Base-by-base conservation (phyloP, 176 grass and related monocot genomes). In the Oryza glumipatula region DNA sequence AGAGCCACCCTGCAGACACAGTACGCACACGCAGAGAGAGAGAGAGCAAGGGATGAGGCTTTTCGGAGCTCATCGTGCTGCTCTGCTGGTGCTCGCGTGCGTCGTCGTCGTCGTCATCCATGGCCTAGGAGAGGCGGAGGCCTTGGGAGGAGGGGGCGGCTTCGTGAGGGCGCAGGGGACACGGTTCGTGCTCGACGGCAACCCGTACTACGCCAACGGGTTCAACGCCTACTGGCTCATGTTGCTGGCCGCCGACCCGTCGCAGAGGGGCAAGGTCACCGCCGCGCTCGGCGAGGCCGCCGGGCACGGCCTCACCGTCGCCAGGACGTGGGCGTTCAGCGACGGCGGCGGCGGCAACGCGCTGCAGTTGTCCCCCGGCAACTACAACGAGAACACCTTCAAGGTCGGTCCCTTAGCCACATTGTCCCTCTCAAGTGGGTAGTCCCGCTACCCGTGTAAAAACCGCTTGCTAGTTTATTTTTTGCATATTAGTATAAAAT, bases 161-260 rank as follows among this genome's bases (percentile, higher is more conserved):
- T 99, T 99, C 76, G 87, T 96, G 38, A 76, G 74, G 83, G 89
- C 85, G 16, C 89, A 73, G 38, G 91, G 94, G 38, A 88, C 93
- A 7, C 97, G 88, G 2, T 99, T 99, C 89, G 88, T 92, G 52
- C 36, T 87, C 11, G 85, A 99, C 81, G 91, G 97, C n/a, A 84
- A 78, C 84, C 93, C 94, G 15, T 96, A 92, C 85, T 96, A 89
- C 67, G 91, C 93, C 41, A 96, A 96, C 78, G 97, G 97, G 12
- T 99, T 94, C 91, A 99, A 99, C 79, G 92, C 97, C 45, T 99
- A 99, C 82, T 99, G 97, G 97, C 88, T 99, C 77, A 99, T 94
- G 91, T 77, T 84, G 47, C 7, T 99, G 33, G 91, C 84, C 74
- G 82, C 91, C 36, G 86, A 96, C 84, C 90, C 90, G 19, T 35